phyloP scores from a whole-genome alignment of 1,139 yeast species.

The Zygoascus sp. region DNA sequence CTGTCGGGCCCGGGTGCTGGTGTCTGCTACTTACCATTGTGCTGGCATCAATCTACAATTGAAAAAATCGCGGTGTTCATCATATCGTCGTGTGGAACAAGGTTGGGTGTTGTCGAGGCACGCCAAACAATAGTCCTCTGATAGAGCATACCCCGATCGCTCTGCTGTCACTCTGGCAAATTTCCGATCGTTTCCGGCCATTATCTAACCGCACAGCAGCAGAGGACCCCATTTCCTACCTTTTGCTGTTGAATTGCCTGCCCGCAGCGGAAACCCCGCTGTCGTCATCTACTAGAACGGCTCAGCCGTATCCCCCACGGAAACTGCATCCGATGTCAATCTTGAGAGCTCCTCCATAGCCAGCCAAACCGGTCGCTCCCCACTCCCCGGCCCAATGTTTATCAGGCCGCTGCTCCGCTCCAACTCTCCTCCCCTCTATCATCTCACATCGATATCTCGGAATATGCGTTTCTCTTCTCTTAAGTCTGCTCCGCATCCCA shows the following conservation, averaged over 20 bases:
- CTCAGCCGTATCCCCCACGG: neutral
- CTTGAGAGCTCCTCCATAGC: neutral
- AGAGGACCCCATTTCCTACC: no score
- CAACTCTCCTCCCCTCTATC: neutral
- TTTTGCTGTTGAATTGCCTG: neutral
- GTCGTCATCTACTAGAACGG: no score
- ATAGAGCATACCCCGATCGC: neutral
- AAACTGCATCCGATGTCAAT: neutral
- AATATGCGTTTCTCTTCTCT: neutral
- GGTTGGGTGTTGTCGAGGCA: no score
- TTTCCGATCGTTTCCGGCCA: no score
- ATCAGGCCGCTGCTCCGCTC: neutral
- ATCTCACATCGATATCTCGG: neutral
- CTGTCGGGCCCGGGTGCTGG: no score
- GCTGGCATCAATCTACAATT: neutral
- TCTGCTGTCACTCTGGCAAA: no score
- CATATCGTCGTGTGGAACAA: neutral
- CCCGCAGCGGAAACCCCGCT: no score
- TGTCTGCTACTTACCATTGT: slow-evolving; percentile 4
- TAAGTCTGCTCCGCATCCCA: slow-evolving; percentile 21
- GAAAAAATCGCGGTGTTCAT: neutral
- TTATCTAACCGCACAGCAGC: no score
- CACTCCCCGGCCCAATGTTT: no score
- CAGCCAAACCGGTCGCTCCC: no score
- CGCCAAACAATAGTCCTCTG: no score